phyloP scores from a whole-genome alignment of 345 rosid species.

The Eucalyptus marginata region DNA sequence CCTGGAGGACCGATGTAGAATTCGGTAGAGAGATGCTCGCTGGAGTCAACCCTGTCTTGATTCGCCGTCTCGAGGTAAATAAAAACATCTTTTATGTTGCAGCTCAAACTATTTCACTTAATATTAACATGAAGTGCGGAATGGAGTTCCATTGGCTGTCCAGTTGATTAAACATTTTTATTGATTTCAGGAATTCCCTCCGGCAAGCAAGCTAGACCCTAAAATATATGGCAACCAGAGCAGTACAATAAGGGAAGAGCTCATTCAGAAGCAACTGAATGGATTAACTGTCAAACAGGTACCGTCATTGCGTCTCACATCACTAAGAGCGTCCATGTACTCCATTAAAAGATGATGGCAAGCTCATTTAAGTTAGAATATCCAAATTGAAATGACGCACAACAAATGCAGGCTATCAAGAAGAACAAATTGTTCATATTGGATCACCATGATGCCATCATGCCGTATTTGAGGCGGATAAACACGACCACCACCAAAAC shows the following conservation, averaged over 20 bases:
- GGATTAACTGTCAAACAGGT: slow-evolving; percentile 46
- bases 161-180: background rate
- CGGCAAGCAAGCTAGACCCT: background rate
- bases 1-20: slow-evolving; percentile 7
- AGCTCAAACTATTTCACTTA: background rate
- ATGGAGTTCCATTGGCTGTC: background rate
- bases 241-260: background rate
- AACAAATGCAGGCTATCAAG: slow-evolving; percentile 36
- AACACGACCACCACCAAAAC: slow-evolving; percentile 47
- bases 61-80: background rate
- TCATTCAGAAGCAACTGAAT: slow-evolving; percentile 39
- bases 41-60: background rate
- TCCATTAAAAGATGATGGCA: background rate
- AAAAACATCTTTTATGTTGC: background rate
- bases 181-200: slow-evolving; percentile 42
- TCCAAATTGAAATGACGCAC: background rate
- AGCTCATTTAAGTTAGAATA: background rate
- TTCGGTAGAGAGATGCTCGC: slow-evolving; percentile 4
- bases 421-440: slow-evolving; percentile 46
- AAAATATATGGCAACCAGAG: background rate
- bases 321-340: background rate
- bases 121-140: background rate
- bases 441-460: slow-evolving; percentile 14
- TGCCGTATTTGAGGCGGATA: slow-evolving; percentile 57
- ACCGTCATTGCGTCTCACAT: background rate